Evolutionary conservation across 2,329 filamentous ascomycete genomes (phyloP).

Genomic region (Westerdykella ornata): DNA sequence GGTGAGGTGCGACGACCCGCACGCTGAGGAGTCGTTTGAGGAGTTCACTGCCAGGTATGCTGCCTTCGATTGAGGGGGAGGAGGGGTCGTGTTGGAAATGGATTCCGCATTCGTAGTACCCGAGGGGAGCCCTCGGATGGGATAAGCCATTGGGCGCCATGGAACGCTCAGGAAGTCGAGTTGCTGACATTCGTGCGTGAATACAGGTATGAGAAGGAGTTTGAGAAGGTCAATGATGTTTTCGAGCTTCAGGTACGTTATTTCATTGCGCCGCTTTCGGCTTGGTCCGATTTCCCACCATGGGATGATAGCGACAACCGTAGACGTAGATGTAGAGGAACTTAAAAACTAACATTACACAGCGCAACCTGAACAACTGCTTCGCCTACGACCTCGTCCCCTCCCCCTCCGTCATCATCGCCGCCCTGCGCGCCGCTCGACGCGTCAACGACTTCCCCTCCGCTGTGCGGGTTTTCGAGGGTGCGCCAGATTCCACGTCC

Average conservation of each 20-base stretch:
- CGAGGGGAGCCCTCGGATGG: conserved; percentile 5
- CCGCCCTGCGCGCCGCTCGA: conserved; percentile 87
- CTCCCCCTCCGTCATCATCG: conserved; percentile 80
- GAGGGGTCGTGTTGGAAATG: conserved; percentile 8
- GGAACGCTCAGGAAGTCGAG: conserved; percentile 11
- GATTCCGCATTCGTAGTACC: no score
- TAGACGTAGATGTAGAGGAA: conserved; percentile 4
- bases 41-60: conserved; percentile 94
- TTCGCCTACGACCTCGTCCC: conserved; percentile 99
- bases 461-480: conserved; percentile 96
- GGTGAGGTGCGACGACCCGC: conserved; percentile 44
- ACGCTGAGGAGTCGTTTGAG: conserved; percentile 96
- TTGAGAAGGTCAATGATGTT: conserved; percentile 90
- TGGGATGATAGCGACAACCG: conserved; percentile 8
- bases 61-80: conserved; percentile 16
- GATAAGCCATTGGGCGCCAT: conserved; percentile 24
- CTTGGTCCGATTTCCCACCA: conserved; percentile 6
- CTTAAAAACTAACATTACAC: conserved; percentile 17
- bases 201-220: conserved; percentile 96
- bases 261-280: conserved; percentile 1
- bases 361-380: conserved; percentile 98
- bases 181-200: conserved; percentile 22
- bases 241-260: conserved; percentile 96
- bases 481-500: conserved; percentile 48
- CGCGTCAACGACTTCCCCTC: conserved; percentile 98